Conservation (phyloP, 2,329 filamentous ascomycete genomes). For the Ploettnerulaceae sp. region DNA sequence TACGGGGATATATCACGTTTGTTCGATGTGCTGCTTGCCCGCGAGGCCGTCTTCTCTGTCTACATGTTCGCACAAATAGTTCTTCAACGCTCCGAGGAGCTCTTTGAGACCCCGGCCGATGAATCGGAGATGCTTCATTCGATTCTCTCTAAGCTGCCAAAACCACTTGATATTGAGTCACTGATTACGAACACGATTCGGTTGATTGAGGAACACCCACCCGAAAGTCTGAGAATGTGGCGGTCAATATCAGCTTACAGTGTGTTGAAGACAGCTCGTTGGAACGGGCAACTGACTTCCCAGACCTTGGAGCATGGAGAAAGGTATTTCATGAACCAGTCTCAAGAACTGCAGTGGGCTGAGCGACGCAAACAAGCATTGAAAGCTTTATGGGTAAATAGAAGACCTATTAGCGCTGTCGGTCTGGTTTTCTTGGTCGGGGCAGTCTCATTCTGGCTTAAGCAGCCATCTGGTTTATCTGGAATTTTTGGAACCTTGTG, state of each 20-base stretch:
- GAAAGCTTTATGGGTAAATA: constrained; percentile 56
- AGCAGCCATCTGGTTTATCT: constrained; percentile 38
- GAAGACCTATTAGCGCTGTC: constrained; percentile 56
- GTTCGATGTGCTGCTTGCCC: constrained; percentile 86
- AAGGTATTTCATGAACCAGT: constrained; percentile 64
- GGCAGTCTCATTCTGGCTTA: constrained; percentile 62
- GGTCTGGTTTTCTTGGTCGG: constrained; percentile 64
- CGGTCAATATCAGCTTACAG: constrained; percentile 66
- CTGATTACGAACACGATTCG: constrained; percentile 62
- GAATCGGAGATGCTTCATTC: constrained; percentile 92
- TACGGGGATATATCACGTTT: constrained; percentile 85
- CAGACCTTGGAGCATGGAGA: constrained; percentile 64
- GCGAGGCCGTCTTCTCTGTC: constrained; percentile 80
- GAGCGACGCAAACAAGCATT: constrained; percentile 52
- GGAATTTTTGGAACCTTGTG: constrained; percentile 28
- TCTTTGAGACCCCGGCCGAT: constrained; percentile 77
- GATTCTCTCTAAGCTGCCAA: constrained; percentile 79
- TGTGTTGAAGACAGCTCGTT: constrained; percentile 76
- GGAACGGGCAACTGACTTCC: constrained; percentile 42
- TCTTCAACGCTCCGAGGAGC: constrained; percentile 70
- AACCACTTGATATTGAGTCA: constrained; percentile 71
- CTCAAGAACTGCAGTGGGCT: constrained; percentile 62
- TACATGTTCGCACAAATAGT: constrained; percentile 92
- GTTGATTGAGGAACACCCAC: constrained; percentile 65
- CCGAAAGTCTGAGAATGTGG: constrained; percentile 69